These are phyloP conservation scores for Aurinia saxatilis DNA, from an alignment of 345 rosid species.

Conservation along the genomic window DNA sequence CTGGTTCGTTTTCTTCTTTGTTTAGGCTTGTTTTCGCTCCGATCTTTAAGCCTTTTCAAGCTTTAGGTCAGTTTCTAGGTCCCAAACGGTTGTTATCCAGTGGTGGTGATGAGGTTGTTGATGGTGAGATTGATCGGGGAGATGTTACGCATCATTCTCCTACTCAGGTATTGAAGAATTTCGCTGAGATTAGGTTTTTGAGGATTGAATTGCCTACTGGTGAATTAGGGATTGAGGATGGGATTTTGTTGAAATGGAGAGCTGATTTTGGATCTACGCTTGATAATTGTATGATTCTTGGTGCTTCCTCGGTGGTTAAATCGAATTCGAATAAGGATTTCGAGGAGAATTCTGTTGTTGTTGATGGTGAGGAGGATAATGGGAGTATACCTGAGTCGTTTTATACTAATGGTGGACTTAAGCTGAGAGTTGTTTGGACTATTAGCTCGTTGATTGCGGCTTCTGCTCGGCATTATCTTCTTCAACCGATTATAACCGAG, in stretches of 20 bases:
- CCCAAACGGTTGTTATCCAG: constrained; percentile 35
- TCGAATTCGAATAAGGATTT: too few relatives aligned
- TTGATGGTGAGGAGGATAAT: constrained; percentile 30
- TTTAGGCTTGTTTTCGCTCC: constrained; percentile 50
- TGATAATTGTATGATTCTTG: constrained; percentile 81
- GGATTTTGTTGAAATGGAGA: constrained; percentile 74
- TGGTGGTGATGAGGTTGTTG: background rate
- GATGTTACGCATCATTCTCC: constrained; percentile 96
- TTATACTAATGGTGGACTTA: constrained; percentile 90
- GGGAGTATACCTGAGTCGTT: constrained; percentile 93
- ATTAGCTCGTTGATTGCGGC: constrained; percentile 91
- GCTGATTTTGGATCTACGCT: constrained; percentile 96
- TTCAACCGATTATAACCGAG: constrained; percentile 82
- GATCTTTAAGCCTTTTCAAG: constrained; percentile 72
- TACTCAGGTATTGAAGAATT: constrained; percentile 76
- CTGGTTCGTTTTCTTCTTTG: constrained; percentile 41
- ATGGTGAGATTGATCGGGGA: constrained; percentile 51
- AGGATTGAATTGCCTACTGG: constrained; percentile 85
- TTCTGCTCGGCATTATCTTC: constrained; percentile 84
- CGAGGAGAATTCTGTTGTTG: too few relatives aligned
- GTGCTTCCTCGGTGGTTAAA: constrained; percentile 56
- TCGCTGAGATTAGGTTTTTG: constrained; percentile 68
- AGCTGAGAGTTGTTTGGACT: constrained; percentile 93
- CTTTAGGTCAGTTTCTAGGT: constrained; percentile 54
- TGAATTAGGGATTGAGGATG: constrained; percentile 82